Conservation (phyloP, 805 yeast genomes). For the Candida silvicultrix region DNA sequence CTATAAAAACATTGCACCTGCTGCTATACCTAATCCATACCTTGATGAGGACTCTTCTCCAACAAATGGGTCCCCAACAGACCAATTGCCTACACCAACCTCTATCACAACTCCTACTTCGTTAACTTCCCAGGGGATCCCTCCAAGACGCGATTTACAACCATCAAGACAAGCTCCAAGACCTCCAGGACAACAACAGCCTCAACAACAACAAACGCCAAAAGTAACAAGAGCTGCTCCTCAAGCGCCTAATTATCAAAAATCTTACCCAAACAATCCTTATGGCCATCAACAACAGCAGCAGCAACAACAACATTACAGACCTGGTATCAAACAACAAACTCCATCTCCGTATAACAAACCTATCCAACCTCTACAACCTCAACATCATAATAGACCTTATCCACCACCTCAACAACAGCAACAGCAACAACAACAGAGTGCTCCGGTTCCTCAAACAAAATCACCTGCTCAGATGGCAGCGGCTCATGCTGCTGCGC, state of each 20-base stretch:
- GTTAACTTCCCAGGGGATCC: slow-evolving; percentile 2
- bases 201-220: slow-evolving; percentile 12
- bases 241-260: slow-evolving; percentile 14
- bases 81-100: slow-evolving; percentile 6
- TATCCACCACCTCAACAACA: slow-evolving; percentile 10
- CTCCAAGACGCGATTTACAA: slow-evolving; percentile 10
- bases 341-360: background rate
- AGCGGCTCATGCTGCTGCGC: slow-evolving; percentile 29
- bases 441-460: slow-evolving; percentile 1
- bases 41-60: slow-evolving; percentile 6
- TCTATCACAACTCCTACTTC: slow-evolving; percentile 2
- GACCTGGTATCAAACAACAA: background rate
- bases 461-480: slow-evolving; percentile 15
- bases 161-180: slow-evolving; percentile 24
- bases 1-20: slow-evolving; percentile 4
- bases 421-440: slow-evolving; percentile 7
- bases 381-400: slow-evolving; percentile 23
- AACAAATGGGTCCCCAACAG: slow-evolving; percentile 6
- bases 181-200: slow-evolving; percentile 18
- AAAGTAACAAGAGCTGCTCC: slow-evolving; percentile 11
- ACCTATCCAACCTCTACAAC: slow-evolving; percentile 18
- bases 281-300: background rate
- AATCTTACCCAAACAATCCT: no score
- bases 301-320: slow-evolving; percentile 1
- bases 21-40: slow-evolving; percentile 18